phyloP scores from a whole-genome alignment of 2,329 filamentous ascomycete genomes.

The Neoscytalidium dimidiatum region DNA sequence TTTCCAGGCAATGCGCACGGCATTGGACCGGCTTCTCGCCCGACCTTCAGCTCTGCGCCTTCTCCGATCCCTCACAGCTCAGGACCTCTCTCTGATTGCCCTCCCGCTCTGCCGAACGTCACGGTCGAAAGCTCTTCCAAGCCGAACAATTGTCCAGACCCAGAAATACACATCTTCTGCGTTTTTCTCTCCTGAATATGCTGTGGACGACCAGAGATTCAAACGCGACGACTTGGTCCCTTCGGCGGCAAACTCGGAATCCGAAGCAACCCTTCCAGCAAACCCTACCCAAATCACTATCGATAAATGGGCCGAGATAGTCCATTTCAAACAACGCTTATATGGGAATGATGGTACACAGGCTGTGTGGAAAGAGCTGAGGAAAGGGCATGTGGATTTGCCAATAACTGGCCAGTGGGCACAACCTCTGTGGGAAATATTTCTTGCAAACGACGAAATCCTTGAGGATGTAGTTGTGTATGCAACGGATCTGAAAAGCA shows the following conservation, averaged over 20 bases:
- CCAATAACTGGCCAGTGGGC: slow-evolving; percentile 43
- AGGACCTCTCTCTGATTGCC: neutral
- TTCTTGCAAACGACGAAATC: slow-evolving; percentile 41
- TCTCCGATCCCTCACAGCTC: slow-evolving; percentile 29
- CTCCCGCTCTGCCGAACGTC: neutral
- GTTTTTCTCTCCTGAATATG: no score
- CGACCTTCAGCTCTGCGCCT: slow-evolving; percentile 45
- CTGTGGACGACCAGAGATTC: neutral
- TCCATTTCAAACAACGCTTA: neutral
- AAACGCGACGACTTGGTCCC: neutral
- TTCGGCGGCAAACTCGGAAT: neutral
- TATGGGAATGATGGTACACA: neutral
- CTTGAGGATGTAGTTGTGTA: slow-evolving; percentile 42
- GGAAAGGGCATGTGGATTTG: slow-evolving; percentile 37
- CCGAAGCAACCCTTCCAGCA: neutral
- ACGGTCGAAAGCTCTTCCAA: neutral
- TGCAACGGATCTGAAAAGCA: slow-evolving; percentile 42
- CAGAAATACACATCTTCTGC: neutral
- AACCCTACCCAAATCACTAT: neutral
- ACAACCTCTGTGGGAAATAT: slow-evolving; percentile 47
- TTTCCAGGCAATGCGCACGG: slow-evolving; percentile 42
- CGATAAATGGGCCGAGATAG: neutral
- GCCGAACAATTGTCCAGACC: neutral
- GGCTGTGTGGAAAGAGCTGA: slow-evolving; percentile 44
- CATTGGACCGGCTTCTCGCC: slow-evolving; percentile 48